Evolutionary conservation across 1,284 basidiomycete species (phyloP).

Genomic region (Coniferiporia weirii): DNA sequence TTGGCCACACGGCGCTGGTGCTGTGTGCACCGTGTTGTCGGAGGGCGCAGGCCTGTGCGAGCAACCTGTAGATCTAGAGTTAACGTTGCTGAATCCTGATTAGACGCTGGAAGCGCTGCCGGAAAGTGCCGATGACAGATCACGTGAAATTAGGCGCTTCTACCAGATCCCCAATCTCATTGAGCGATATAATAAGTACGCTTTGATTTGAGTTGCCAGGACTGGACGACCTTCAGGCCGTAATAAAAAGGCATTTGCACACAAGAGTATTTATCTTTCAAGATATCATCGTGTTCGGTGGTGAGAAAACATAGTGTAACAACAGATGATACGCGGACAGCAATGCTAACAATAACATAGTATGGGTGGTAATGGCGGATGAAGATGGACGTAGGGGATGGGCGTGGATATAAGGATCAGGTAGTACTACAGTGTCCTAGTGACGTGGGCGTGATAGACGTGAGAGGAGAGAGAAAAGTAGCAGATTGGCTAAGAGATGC

Average conservation of each 20-base stretch:
- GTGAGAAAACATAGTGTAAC: not conserved
- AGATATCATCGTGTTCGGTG: not conserved
- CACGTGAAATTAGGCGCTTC: too few species aligned
- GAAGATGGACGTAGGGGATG: not conserved
- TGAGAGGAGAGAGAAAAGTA: not conserved
- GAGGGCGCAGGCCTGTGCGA: too few species aligned
- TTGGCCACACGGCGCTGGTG: too few species aligned
- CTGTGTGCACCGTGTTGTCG: too few species aligned
- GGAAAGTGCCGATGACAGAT: too few species aligned
- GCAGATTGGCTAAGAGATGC: not conserved
- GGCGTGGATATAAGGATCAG: not conserved
- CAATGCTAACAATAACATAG: not conserved
- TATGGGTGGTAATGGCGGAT: not conserved
- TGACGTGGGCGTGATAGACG: not conserved
- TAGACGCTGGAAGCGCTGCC: too few species aligned
- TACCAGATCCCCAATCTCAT: too few species aligned
- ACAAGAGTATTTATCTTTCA: not conserved
- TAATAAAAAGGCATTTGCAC: not conserved
- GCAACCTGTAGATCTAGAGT: too few species aligned
- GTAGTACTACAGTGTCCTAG: not conserved
- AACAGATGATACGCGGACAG: not conserved
- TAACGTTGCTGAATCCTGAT: too few species aligned
- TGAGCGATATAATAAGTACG: too few species aligned
- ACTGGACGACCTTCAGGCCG: too few species aligned
- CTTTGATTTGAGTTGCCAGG: too few species aligned